These are phyloP conservation scores for Rubus parviflorus DNA, from an alignment of 306 rosid genomes.

Conservation along the genomic window DNA sequence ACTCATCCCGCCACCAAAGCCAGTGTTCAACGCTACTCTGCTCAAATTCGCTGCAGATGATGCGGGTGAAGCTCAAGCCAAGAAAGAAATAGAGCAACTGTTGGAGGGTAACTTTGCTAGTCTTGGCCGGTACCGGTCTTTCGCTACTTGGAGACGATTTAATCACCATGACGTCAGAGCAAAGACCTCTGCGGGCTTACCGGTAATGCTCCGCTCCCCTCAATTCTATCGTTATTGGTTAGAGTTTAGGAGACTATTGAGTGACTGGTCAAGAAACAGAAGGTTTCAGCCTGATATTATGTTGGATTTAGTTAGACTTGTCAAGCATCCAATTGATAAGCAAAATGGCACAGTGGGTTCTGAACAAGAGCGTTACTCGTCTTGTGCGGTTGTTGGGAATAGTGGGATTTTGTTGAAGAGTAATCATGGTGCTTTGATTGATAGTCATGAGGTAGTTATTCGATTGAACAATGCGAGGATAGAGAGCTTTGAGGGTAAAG, in stretches of 20 bases:
- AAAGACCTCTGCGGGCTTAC: slow-evolving; percentile 38
- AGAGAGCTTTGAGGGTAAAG: slow-evolving; percentile 49
- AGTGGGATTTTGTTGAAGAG: slow-evolving; percentile 84
- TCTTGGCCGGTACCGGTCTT: slow-evolving; percentile 63
- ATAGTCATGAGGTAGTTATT: slow-evolving; percentile 73
- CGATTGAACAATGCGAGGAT: slow-evolving; percentile 84
- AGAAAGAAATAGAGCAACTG: slow-evolving; percentile 64
- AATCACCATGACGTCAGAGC: slow-evolving; percentile 47
- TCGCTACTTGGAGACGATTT: slow-evolving; percentile 70
- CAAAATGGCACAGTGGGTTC: slow-evolving; percentile 30
- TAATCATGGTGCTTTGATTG: slow-evolving; percentile 60
- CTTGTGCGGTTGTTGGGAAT: slow-evolving; percentile 93
- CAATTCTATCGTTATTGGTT: slow-evolving; percentile 79
- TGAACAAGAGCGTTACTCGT: slow-evolving; percentile 35
- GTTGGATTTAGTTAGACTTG: slow-evolving; percentile 52
- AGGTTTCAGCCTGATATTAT: slow-evolving; percentile 59
- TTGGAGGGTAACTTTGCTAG: slow-evolving; percentile 75
- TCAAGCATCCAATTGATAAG: slow-evolving; percentile 54
- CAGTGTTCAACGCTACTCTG: slow-evolving; percentile 61
- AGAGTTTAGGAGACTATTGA: slow-evolving; percentile 62
- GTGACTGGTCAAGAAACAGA: slow-evolving; percentile 66
- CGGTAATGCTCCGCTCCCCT: slow-evolving; percentile 62
- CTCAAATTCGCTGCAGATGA: slow-evolving; percentile 62
- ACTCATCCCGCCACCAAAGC: slow-evolving; percentile 31
- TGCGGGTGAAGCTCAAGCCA: slow-evolving; percentile 52